Conservation (phyloP, 176 grass and related monocot genomes). For the Urochloa ruziziensis region DNA sequence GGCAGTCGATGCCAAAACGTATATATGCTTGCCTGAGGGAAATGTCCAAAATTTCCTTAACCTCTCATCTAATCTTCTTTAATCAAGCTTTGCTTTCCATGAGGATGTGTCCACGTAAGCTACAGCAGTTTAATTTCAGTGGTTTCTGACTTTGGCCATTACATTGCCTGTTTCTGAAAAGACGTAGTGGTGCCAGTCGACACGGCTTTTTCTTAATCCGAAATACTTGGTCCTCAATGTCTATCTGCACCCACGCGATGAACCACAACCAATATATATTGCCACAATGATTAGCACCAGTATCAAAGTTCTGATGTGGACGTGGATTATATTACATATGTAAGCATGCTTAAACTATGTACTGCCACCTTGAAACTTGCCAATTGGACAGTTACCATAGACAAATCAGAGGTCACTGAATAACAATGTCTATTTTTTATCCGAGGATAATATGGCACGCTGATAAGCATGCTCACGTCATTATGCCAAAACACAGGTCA, state of each 20-base stretch:
- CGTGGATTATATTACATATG: background rate
- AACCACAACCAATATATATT: background rate
- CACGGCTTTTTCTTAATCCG: background rate
- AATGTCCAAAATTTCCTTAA: background rate
- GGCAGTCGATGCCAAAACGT: background rate
- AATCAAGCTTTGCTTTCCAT: background rate
- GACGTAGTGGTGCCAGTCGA: background rate
- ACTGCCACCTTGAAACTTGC: background rate
- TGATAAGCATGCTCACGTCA: background rate
- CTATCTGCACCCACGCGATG: background rate
- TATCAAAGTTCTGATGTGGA: background rate
- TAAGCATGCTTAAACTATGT: background rate
- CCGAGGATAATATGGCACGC: background rate
- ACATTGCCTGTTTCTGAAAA: background rate
- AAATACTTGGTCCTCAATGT: background rate
- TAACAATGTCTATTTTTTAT: background rate
- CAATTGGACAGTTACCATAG: no score
- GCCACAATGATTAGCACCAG: background rate
- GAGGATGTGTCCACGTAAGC: background rate
- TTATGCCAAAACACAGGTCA: background rate
- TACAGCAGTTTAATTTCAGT: conserved; percentile 8
- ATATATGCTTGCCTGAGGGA: background rate
- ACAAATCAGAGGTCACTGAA: background rate
- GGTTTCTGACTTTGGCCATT: conserved; percentile 2
- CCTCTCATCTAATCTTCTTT: background rate